Percentiles rank a stretch among this genome's conserved stretches.
These are phyloP conservation scores for Lentinula novae-zelandiae DNA, from an alignment of 1,284 basidiomycete genomes.

Conservation along the genomic window DNA sequence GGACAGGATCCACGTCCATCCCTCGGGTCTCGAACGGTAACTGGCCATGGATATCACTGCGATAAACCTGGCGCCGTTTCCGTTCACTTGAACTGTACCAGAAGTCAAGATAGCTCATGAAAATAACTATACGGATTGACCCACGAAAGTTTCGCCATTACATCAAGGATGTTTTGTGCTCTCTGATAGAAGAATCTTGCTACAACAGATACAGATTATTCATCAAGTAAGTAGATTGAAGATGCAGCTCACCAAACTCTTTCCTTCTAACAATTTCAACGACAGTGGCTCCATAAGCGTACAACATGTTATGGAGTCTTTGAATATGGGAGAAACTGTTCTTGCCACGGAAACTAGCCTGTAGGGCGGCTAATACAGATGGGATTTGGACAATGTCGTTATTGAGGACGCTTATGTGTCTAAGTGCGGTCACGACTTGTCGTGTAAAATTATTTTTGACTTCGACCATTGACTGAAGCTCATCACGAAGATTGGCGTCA, in stretches of 20 bases:
- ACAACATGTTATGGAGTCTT: slow-evolving; percentile 85
- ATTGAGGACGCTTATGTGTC: slow-evolving; percentile 73
- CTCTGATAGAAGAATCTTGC: slow-evolving; percentile 77
- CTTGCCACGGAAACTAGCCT: slow-evolving; percentile 66
- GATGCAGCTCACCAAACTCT: slow-evolving; percentile 66
- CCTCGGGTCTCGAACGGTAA: slow-evolving; percentile 76
- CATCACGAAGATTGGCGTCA: slow-evolving; percentile 56
- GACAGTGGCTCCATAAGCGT: slow-evolving; percentile 90
- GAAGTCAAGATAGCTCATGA: not conserved
- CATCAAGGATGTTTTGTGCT: slow-evolving; percentile 73
- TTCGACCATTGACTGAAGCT: slow-evolving; percentile 52
- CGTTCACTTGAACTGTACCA: slow-evolving; percentile 59
- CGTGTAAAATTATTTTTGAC: slow-evolving; percentile 78
- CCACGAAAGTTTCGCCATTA: slow-evolving; percentile 80
- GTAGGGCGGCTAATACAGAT: slow-evolving; percentile 55
- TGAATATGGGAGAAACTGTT: slow-evolving; percentile 89
- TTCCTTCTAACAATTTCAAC: slow-evolving; percentile 88
- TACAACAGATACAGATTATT: slow-evolving; percentile 22
- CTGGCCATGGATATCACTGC: slow-evolving; percentile 74
- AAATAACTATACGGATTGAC: slow-evolving; percentile 22
- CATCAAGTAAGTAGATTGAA: not conserved
- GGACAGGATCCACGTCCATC: slow-evolving; percentile 68
- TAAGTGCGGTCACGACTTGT: slow-evolving; percentile 62
- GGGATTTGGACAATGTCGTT: slow-evolving; percentile 72
- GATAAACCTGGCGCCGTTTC: slow-evolving; percentile 74